Evolutionary conservation across 2,329 filamentous ascomycete species (phyloP), one percentile per base, ranked within the genome.

Genomic region (Tetracladium maxilliforme): DNA sequence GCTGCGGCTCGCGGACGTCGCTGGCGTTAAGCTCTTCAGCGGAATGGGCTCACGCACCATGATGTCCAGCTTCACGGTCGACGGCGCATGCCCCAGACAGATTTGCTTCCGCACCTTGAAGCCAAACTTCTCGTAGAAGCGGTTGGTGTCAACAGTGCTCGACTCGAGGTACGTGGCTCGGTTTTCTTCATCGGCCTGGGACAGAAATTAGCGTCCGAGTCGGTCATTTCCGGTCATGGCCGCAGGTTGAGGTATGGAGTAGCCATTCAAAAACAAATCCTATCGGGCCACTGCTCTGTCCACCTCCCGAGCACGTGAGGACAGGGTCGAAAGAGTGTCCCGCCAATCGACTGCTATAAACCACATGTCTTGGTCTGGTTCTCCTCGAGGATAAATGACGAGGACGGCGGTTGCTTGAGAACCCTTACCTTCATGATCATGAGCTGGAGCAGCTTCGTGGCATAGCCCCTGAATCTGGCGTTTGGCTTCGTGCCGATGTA

Each of bases 101-200:
- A 87, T 65, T 38, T 71, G 64, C 39, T 63, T 64, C 42, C 61
- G 62, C 36, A 64, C 47, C 44, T 71, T 63, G 47, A 87, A 92
- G 16, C 79, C 80, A 48, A 81, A 73, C 48, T 73, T 77, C 35
- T 64, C 54, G 47, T 90, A 92, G 47, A 84, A 82, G 17, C 52
- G 48, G 33, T 71, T 66, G 46, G 87, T 90, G 33, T 54, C 52
- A 29, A 52, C 52, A 30, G 78, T 71, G 44, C 74, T 82, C 33
- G 76, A 81, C 56, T 92, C 81, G 24, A 92, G 65, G 43, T 90
- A 92, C 37, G 78, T 74, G 14, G 72, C 61, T 21, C 66, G 61
- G 23, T 67, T 64, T 41, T 81, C 72, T 10, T 49, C 48, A 44
- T 90, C 81, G 22, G 80, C 79, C 64, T 74, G 33, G 21, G 9